A percentile compares a stretch with the other conserved stretches of the same genome.
Evolutionary conservation across 768 basidiomycete genomes (phyloP).

Genomic region (Mycena capillaripes): DNA sequence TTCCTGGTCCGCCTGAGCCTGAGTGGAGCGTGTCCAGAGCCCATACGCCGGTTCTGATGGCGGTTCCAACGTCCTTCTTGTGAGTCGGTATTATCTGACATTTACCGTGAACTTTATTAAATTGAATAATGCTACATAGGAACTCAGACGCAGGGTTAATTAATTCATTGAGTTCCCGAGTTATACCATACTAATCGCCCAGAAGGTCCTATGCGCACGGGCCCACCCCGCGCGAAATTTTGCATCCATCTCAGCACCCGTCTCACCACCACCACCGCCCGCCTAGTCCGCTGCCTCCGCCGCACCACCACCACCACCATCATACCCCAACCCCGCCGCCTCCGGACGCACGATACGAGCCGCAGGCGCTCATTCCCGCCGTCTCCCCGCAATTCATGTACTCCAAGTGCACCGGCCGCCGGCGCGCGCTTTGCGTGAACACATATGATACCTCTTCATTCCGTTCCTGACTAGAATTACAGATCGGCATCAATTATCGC

Average conservation of each 20-base stretch:
- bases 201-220: neutral
- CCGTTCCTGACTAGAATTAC: conserved; percentile 4
- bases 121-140: neutral
- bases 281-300: conserved; percentile 6
- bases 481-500: conserved; percentile 87
- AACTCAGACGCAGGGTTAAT: conserved; percentile 12
- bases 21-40: conserved; percentile 17
- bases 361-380: neutral
- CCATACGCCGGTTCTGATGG: conserved; percentile 11
- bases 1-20: conserved; percentile 6
- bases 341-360: conserved; percentile 5
- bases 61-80: conserved; percentile 10
- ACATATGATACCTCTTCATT: conserved; percentile 4
- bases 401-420: conserved; percentile 39
- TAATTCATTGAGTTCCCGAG: neutral
- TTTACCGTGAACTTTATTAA: no score
- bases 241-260: neutral
- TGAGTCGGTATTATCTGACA: neutral
- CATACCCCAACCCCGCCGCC: neutral
- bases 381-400: conserved; percentile 29
- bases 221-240: neutral
- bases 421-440: conserved; percentile 35
- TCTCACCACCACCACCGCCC: conserved; percentile 19
- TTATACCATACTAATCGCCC: neutral
- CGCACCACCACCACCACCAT: conserved; percentile 6